Base-by-base conservation (phyloP, 2,329 filamentous ascomycete species). In the Diaporthe citrichinensis region DNA sequence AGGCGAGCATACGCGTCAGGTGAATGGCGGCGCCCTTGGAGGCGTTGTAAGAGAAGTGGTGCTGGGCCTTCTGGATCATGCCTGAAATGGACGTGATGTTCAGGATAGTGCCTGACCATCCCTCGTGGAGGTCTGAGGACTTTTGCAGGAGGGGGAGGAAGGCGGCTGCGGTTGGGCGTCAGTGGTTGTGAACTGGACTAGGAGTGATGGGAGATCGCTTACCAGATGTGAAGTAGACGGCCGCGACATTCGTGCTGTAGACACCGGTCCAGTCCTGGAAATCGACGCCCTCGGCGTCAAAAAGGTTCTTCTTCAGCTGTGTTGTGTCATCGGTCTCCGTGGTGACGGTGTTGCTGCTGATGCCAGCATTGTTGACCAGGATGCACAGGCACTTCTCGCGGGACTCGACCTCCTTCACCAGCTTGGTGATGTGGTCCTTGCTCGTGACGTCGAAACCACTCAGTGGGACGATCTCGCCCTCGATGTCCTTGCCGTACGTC, bases 221-320 rank as follows among this genome's bases (percentile, higher is more conserved):
- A 76, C 75, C 75, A 51, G 73, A 73, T 68, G 90, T 87, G 78
- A 92, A 94, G 85, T 91, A 94, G 74, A 92, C 87, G 76, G 89
- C 90, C 44, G 94, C 90, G 15, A 96, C 94, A 78, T 97, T 95
- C 28, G 94, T 94, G 75, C 91, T 90, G 86, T 94, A 96, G 0
- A 91, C 90, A 55, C 89, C 84, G n/a, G 88, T 88, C 95, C 94
- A 97, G 79, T 93, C 90, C 46, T 94, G 90, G 74, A 94, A 87
- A 0, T 85, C 90, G 3, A 84, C 81, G 1, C 83, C 80, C 74
- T 92, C 88, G 57, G 89, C 87, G 69, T 95, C 90, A 85, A 95
- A 97, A 39, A 94, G 86, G 82, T 92, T 91, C 73, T 90, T 80
- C 77, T 88, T 90, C 75, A 92, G 85, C 72, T 88, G 86, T 1